Percentiles rank a stretch among this genome's conserved stretches.
Evolutionary conservation across 1,284 basidiomycete species (phyloP).

Genomic region (Trametes sp.): DNA sequence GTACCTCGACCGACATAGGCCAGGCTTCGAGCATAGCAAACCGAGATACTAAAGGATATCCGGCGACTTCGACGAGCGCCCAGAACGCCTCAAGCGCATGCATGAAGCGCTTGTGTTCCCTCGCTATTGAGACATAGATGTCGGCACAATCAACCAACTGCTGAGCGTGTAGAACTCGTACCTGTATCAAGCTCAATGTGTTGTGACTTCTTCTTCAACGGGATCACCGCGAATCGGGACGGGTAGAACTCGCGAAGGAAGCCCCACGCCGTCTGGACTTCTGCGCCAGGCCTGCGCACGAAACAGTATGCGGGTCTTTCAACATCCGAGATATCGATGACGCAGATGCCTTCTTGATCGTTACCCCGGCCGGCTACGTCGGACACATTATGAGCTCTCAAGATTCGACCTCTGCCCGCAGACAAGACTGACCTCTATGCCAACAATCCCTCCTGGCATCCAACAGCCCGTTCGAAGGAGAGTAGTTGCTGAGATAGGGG

Average conservation of each 20-base stretch:
- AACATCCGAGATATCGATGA: neutral
- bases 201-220: no score
- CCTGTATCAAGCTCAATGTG: no score
- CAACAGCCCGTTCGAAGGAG: neutral
- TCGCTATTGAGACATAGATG: neutral
- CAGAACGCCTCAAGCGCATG: neutral
- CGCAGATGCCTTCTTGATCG: constrained; percentile 1
- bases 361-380: neutral
- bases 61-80: constrained; percentile 1
- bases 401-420: neutral
- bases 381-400: neutral
- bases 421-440: neutral
- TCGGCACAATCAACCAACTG: no score
- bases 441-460: neutral
- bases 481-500: neutral
- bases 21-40: no score
- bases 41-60: neutral
- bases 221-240: no score
- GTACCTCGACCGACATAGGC: no score
- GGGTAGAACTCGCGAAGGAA: no score
- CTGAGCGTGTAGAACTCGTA: no score
- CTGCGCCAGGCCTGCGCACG: neutral
- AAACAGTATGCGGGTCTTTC: neutral
- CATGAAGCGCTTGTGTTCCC: neutral
- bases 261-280: neutral